These are phyloP conservation scores for Neurospora tetrasperma DNA, from an alignment of 495 filamentous ascomycete genomes.

Conservation along the genomic window DNA sequence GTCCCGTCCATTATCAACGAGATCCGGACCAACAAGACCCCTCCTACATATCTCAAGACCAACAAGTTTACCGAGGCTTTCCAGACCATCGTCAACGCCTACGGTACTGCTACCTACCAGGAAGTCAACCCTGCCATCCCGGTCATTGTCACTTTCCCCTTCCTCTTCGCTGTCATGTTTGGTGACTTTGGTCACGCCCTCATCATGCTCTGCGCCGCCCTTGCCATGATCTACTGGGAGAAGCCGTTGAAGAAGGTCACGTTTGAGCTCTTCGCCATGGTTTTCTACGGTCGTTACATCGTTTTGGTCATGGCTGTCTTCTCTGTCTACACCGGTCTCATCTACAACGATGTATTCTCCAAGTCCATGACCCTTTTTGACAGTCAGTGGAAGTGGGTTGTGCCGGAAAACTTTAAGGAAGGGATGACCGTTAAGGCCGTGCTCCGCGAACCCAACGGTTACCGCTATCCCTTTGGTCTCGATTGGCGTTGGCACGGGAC, in stretches of 20 bases:
- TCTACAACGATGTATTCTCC: conserved; percentile 98
- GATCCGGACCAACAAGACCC: conserved; percentile 90
- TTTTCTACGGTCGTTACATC: conserved; percentile 96
- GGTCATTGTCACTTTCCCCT: conserved; percentile 93
- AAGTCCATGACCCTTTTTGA: conserved; percentile 78
- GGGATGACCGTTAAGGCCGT: conserved; percentile 50
- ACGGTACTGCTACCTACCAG: conserved; percentile 91
- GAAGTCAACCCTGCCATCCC: conserved; percentile 95
- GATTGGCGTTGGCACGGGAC: conserved; percentile 96
- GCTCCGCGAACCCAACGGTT: conserved; percentile 43
- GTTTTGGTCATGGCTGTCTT: conserved; percentile 97
- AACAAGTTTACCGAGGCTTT: conserved; percentile 98
- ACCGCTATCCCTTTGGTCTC: conserved; percentile 89
- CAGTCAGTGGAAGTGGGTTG: conserved; percentile 72
- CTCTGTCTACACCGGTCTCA: conserved; percentile 91
- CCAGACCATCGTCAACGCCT: conserved; percentile 98
- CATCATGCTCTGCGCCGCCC: conserved; percentile 70
- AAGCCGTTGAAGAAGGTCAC: conserved; percentile 80
- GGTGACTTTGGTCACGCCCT: conserved; percentile 89
- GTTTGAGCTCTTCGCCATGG: conserved; percentile 93
- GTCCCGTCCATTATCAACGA: conserved; percentile 97
- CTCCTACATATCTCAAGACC: conserved; percentile 89
- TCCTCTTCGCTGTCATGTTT: conserved; percentile 99
- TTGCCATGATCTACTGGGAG: conserved; percentile 93
- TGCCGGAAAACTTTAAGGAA: conserved; percentile 55